Conservation (phyloP, 2,329 filamentous ascomycete genomes). For the Ophiosphaerella herpotricha region DNA sequence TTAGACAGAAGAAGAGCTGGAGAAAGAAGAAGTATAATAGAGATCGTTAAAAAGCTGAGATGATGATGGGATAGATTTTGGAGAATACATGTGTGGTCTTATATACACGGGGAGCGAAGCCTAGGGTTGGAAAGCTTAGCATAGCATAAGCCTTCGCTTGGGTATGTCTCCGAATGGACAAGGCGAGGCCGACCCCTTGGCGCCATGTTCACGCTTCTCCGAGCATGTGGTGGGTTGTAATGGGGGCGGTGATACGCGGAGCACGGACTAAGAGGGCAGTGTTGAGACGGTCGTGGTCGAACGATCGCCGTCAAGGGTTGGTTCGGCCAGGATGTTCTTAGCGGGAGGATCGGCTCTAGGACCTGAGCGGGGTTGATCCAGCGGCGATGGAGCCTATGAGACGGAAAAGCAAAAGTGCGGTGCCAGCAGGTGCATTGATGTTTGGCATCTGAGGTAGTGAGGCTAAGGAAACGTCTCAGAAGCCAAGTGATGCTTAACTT, state of each 20-base stretch:
- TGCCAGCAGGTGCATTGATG: slow-evolving; percentile 29
- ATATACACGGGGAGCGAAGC: slow-evolving; percentile 25
- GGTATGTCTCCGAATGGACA: slow-evolving; percentile 8
- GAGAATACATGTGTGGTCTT: slow-evolving; percentile 21
- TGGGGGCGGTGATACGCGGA: slow-evolving; percentile 27
- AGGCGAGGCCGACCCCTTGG: slow-evolving; percentile 1
- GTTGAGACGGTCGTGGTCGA: slow-evolving; percentile 36
- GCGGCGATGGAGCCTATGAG: slow-evolving; percentile 3
- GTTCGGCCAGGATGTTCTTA: slow-evolving; percentile 12
- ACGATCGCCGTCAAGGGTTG: slow-evolving; percentile 20
- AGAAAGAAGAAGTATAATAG: too few relatives aligned
- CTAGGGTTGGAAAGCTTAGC: slow-evolving; percentile 33
- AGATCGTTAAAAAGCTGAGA: slow-evolving; percentile 35
- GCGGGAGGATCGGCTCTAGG: slow-evolving; percentile 30
- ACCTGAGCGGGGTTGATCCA: slow-evolving; percentile 9
- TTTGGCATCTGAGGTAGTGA: slow-evolving; percentile 34
- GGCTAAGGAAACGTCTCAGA: slow-evolving; percentile 30
- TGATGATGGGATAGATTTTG: slow-evolving; percentile 27
- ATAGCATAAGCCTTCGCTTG: slow-evolving; percentile 32
- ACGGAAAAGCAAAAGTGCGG: slow-evolving; percentile 27
- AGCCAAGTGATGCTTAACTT: slow-evolving; percentile 24
- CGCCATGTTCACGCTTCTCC: slow-evolving; percentile 4
- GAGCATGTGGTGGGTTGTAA: slow-evolving; percentile 14
- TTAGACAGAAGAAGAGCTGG: slow-evolving; percentile 27
- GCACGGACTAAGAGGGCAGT: slow-evolving; percentile 14